These are phyloP conservation scores for Geoglossum glabrum DNA, from an alignment of 495 filamentous ascomycete species.

Conservation along the genomic window DNA sequence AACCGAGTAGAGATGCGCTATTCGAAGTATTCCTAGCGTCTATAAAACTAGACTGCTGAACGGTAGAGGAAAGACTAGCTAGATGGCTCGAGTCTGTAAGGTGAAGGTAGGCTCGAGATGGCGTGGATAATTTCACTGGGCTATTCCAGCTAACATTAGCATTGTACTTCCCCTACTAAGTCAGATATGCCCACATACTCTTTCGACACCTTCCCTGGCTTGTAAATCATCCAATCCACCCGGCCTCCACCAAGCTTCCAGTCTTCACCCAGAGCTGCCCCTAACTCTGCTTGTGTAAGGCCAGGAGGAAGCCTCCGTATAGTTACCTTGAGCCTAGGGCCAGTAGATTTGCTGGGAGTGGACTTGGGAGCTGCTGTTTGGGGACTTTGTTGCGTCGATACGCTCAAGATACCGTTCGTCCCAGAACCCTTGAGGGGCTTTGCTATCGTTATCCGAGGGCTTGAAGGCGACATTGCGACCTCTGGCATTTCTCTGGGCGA, in stretches of 20 bases:
- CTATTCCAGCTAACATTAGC: constrained; percentile 23
- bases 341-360: constrained; percentile 28
- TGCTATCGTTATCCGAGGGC: constrained; percentile 2
- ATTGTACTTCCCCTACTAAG: constrained; percentile 5
- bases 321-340: constrained; percentile 62
- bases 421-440: constrained; percentile 16
- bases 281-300: constrained; percentile 63
- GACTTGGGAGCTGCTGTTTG: constrained; percentile 23
- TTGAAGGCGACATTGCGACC: constrained; percentile 1
- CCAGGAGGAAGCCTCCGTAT: constrained; percentile 71
- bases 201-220: constrained; percentile 66
- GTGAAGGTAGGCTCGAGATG: constrained; percentile 61
- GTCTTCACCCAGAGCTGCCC: constrained; percentile 50
- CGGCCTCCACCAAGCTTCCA: constrained; percentile 64
- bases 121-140: constrained; percentile 55
- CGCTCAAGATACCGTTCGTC: constrained; percentile 39
- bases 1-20: constrained; percentile 47
- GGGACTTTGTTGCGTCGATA: constrained; percentile 35
- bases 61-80: constrained; percentile 37
- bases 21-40: constrained; percentile 53
- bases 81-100: constrained; percentile 40
- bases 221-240: constrained; percentile 64
- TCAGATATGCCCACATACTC: constrained; percentile 36
- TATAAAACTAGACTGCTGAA: constrained; percentile 42
- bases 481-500: not conserved